Evolutionary conservation across 2,329 filamentous ascomycete species (phyloP), one percentile per base, ranked within the genome.

Genomic region (Cytospora chrysosperma): DNA sequence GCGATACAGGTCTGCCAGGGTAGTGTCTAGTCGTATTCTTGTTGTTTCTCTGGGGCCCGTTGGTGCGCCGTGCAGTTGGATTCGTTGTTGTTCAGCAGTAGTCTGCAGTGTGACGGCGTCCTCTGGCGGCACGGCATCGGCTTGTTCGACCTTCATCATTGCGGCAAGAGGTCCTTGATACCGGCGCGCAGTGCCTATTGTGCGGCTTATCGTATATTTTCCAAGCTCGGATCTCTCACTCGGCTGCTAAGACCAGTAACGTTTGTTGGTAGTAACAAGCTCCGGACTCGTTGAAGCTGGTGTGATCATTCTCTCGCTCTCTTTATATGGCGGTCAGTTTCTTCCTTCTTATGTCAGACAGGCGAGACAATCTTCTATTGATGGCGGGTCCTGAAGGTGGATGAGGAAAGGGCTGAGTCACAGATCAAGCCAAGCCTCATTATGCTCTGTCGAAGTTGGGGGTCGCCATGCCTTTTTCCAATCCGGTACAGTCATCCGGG

Each of bases 1-100:
- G 21, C 64, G 65, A 59, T 70, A 70, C 19, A 70, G 51, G 12
- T 69, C 69, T 7, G 68, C 68, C 49, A 70, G 34, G 6, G 69
- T 70, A 26, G 67, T 69, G 63, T 70, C 69, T 4, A 70, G 65
- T 12, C 52, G 59, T 4, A 67, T 50, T 6, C n/a, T 32, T 17
- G 3, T 51, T 50, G 19, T 51, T 26, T 21, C 9, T 24, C 21
- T 37, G 28, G 32, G 21, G 47, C 15, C 9, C 24, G 52, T 15
- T 49, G 27, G n/a, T 27, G 53, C 30, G 24, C 4, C 8, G 24
- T 52, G 21, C 15, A 21, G 28, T 26, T 37, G 12, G 3, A 21
- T 13, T 47, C 24, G 26, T 34, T 40, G 51, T 26, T 51, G 8
- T n/a, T n/a, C n/a, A 15, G 58, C 59, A 28, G 34, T 49, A 62